phyloP scores from a whole-genome alignment of 371 early-diverging fungal genomes.

The Homolaphlyctis polyrhiza region DNA sequence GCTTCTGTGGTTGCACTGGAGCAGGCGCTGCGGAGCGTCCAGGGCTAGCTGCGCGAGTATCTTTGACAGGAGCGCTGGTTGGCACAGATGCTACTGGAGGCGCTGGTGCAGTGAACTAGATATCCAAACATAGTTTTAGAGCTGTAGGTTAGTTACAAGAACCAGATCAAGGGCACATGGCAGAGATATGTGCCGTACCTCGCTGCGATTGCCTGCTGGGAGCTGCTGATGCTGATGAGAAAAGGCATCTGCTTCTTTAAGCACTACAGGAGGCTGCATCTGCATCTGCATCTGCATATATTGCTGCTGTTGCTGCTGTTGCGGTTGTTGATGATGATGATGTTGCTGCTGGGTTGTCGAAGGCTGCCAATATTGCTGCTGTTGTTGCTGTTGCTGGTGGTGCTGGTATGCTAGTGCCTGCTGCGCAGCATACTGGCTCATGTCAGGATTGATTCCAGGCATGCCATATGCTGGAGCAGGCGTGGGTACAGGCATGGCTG shows the following conservation, averaged over 20 bases:
- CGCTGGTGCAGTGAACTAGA: not conserved
- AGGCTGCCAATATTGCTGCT: not conserved
- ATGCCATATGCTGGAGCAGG: slow-evolving; percentile 30
- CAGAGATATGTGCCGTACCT: too few relatives aligned
- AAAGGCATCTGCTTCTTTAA: too few relatives aligned
- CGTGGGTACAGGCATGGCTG: slow-evolving; percentile 57
- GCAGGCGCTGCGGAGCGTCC: too few relatives aligned
- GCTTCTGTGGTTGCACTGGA: too few relatives aligned
- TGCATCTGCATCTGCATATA: too few relatives aligned
- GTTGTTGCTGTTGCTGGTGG: slow-evolving; percentile 18
- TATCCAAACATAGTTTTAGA: too few relatives aligned
- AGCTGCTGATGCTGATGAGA: too few relatives aligned
- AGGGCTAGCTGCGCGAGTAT: not conserved
- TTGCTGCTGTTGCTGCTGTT: too few relatives aligned
- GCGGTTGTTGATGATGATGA: not conserved
- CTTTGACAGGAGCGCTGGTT: not conserved
- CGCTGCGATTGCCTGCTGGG: too few relatives aligned
- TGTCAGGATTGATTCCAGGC: slow-evolving; percentile 7
- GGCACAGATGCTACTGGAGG: not conserved
- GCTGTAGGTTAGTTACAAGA: too few relatives aligned
- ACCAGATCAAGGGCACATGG: too few relatives aligned
- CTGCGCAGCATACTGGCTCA: slow-evolving; percentile 10
- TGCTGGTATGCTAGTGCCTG: slow-evolving; percentile 20
- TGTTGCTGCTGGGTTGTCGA: not conserved
- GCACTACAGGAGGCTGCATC: too few relatives aligned